Evolutionary conservation across 1,284 basidiomycete species (phyloP), one percentile per base, ranked within the genome.

Genomic region (Earliella scabrosa): DNA sequence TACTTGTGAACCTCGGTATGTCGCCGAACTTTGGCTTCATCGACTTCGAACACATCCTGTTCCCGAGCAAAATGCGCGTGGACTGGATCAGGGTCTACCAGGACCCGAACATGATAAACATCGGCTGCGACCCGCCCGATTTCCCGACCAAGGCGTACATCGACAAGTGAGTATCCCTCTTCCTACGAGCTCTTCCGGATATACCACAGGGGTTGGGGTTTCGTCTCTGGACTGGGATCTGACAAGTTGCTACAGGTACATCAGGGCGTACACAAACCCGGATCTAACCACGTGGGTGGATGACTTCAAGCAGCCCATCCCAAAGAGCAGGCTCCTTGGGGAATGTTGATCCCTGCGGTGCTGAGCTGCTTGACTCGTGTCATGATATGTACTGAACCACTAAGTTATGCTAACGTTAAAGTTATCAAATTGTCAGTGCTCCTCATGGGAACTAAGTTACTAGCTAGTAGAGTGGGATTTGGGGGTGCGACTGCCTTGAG

Each of bases 61-160:
- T 92, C 75, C 92, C 93, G 0, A 70, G 77, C 1, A 79, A 75
- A 5, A 88, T 95, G 90, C 74, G 76, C 31, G 75, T 97, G 51
- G 93, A 97, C 66, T 96, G 87, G 73, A 82, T 96, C 40, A 82
- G 94, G 10, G 87, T 96, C 2, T 95, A 94, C 69, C 92, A 93
- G 66, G 80, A 83, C 10, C 78, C 82, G 55, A 83, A 83, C 49
- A 69, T 79, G 10, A 82, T 87, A 46, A 92, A 91, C 68, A 77
- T 93, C 35, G 92, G 93, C 1, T 97, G 94, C 67, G 89, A 95
- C 67, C 94, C 94, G 1, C 70, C 76, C 24, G 81, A 83, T 45
- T 89, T 86, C 71, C 95, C 94, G 0, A 97, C 94, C 0, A 70
- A 77, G 44, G 76, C 80, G n/a, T 93, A 93, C 67, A 93, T 93